Evolutionary conservation across 306 rosid species (phyloP).

Genomic region (Leucaena leucocephala): DNA sequence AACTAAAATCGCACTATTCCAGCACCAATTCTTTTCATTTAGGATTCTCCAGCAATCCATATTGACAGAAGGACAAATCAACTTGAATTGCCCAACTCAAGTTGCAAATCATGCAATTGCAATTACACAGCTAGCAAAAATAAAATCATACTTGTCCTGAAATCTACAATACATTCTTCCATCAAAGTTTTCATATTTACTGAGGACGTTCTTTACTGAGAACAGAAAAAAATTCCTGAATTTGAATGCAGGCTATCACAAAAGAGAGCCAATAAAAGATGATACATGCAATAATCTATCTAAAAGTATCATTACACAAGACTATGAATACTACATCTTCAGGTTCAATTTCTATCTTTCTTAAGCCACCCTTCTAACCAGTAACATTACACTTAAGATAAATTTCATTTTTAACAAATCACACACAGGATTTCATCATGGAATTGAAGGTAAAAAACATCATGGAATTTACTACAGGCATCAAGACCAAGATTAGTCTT

Average conservation of each 20-base stretch:
- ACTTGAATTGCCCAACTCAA: not conserved
- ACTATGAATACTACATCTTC: too few species aligned
- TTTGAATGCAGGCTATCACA: too few species aligned
- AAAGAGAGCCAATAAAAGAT: too few species aligned
- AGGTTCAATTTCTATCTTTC: conserved; percentile 28
- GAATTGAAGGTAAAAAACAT: too few species aligned
- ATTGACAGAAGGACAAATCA: not conserved
- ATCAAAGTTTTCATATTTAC: not conserved
- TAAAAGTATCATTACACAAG: too few species aligned
- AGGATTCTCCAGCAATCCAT: not conserved
- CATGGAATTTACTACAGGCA: not conserved
- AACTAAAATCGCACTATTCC: not conserved
- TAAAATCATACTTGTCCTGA: conserved; percentile 19
- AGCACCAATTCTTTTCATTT: not conserved
- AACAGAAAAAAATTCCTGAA: too few species aligned
- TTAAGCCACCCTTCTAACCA: conserved; percentile 21
- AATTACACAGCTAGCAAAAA: not conserved
- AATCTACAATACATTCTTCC: not conserved
- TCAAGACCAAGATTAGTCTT: conserved; percentile 5
- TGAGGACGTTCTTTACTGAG: too few species aligned
- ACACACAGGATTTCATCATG: conserved; percentile 3
- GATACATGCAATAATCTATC: too few species aligned
- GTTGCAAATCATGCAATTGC: not conserved
- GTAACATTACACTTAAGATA: too few species aligned
- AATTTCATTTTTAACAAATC: conserved; percentile 17